Base-by-base conservation (phyloP, 164 flowering plant species). In the Tinospora cordifolia region DNA sequence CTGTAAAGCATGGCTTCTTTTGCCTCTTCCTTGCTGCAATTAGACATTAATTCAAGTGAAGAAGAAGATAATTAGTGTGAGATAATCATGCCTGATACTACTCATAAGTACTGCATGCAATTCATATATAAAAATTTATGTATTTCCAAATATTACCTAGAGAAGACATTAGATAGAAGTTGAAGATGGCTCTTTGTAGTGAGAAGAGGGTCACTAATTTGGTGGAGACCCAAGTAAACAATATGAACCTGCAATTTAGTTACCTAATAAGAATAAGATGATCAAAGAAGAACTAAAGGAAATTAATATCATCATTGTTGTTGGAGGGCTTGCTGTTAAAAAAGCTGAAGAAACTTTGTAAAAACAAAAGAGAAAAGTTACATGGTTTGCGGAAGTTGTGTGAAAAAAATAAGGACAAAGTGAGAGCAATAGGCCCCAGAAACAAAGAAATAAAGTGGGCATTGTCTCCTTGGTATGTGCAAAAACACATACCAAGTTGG, bases 191-290 rank as follows among this genome's bases (percentile, higher is more conserved):
- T 74, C 17, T 77, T 64, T 15, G 87, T 78, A 46, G 87, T 83
- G 69, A 85, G 82, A 24, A 73, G 8, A 65, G 84, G 84, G 77
- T 81, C 82, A 21, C 72, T 36, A 30, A 34, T 14, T 17, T 68
- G 76, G 79, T 59, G 77, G 74, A 51, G 81, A 51, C 94, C 94
- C 34, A 89, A 74, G 74, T 87, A 89, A 24, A 85, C 88, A 40
- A 89, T 80, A 75, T 86, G 80, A 65, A 89, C 87, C 91, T 89
- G 86, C 65, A 69, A 69, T 14, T 17, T 51, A 51, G 19, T 41
- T 41, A 41, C 46, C 46, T 8, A 62, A 13, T 8, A 62, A 13
- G 58, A 25, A 30, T 15, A 66, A 24, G 46, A 72, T 62, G 40
- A 72, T 3, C 46, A 65, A 47, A 36, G 3, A 34, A n/a, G 27